A percentile compares a stretch with the other conserved stretches of the same genome.
Evolutionary conservation across 768 basidiomycete species (phyloP).

Genomic region (Chalciporus sphaerocephalus): DNA sequence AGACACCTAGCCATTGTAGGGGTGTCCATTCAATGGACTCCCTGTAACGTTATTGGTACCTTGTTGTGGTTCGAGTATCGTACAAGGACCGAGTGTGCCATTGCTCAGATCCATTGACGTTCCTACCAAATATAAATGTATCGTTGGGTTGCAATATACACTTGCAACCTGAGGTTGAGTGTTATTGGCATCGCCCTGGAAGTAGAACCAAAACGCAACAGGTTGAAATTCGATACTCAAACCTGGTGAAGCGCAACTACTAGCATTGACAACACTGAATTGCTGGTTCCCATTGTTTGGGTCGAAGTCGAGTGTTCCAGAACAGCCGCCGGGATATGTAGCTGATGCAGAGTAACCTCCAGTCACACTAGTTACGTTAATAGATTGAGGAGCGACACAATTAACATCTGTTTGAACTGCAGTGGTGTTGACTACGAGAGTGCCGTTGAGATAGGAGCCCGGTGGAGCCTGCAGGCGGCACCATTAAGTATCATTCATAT

Average conservation of each 20-base stretch:
- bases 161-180: slow-evolving; percentile 39
- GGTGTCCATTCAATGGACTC: slow-evolving; percentile 38
- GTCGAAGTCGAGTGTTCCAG: slow-evolving; percentile 34
- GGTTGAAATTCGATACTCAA: slow-evolving; percentile 43
- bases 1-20: slow-evolving; percentile 54
- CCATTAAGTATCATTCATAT: background rate
- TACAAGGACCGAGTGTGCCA: slow-evolving; percentile 38
- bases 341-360: slow-evolving; percentile 39
- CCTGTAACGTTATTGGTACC: slow-evolving; percentile 52
- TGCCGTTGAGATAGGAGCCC: slow-evolving; percentile 45
- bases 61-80: slow-evolving; percentile 24
- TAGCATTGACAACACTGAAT: slow-evolving; percentile 44
- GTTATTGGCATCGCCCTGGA: slow-evolving; percentile 24
- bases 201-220: slow-evolving; percentile 67
- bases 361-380: slow-evolving; percentile 19
- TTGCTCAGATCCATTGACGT: slow-evolving; percentile 44
- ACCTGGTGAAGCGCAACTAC: slow-evolving; percentile 28
- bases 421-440: slow-evolving; percentile 48
- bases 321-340: slow-evolving; percentile 48
- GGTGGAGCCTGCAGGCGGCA: slow-evolving; percentile 38
- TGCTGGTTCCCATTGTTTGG: slow-evolving; percentile 39
- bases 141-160: slow-evolving; percentile 55
- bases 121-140: slow-evolving; percentile 41
- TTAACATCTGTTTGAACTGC: slow-evolving; percentile 43
- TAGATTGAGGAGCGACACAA: slow-evolving; percentile 40